Conservation (phyloP, 2,329 filamentous ascomycete species). For the Botrytis elliptica region DNA sequence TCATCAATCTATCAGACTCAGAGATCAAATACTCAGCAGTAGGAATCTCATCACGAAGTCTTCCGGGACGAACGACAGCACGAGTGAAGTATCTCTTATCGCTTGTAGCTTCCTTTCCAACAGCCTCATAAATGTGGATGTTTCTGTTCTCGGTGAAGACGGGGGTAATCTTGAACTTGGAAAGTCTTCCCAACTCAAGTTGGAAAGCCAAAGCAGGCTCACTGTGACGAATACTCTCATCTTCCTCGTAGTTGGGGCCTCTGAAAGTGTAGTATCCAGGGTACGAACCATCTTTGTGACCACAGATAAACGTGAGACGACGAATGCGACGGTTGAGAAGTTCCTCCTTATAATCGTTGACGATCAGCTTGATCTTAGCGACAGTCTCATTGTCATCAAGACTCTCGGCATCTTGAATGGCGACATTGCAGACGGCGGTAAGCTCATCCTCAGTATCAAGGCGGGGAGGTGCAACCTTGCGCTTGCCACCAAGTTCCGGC, state of each 20-base stretch:
- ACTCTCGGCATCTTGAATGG: slow-evolving; percentile 83
- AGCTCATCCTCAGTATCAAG: slow-evolving; percentile 70
- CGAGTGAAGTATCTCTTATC: slow-evolving; percentile 99
- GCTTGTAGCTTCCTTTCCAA: slow-evolving; percentile 90
- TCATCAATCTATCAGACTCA: slow-evolving; percentile 94
- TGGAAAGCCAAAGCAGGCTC: slow-evolving; percentile 98
- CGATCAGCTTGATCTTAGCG: slow-evolving; percentile 68
- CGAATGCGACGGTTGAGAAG: slow-evolving; percentile 78
- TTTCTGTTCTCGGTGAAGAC: slow-evolving; percentile 99
- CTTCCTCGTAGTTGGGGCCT: slow-evolving; percentile 83
- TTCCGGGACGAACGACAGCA: slow-evolving; percentile 89
- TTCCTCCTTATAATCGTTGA: slow-evolving; percentile 81
- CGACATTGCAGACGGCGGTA: slow-evolving; percentile 88
- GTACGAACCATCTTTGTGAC: slow-evolving; percentile 89
- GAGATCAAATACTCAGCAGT: slow-evolving; percentile 98
- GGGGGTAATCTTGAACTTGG: slow-evolving; percentile 97
- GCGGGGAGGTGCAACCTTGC: slow-evolving; percentile 56
- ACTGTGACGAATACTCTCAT: slow-evolving; percentile 93
- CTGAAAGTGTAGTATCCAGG: slow-evolving; percentile 99
- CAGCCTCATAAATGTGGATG: slow-evolving; percentile 96
- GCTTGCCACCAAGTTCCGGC: slow-evolving; percentile 71
- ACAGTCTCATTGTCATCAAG: slow-evolving; percentile 79
- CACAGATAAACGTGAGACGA: slow-evolving; percentile 93
- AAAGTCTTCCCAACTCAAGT: slow-evolving; percentile 88
- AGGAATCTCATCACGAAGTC: slow-evolving; percentile 93